phyloP scores from a whole-genome alignment of 163 green algal genomes.

The Volvox carteri region DNA sequence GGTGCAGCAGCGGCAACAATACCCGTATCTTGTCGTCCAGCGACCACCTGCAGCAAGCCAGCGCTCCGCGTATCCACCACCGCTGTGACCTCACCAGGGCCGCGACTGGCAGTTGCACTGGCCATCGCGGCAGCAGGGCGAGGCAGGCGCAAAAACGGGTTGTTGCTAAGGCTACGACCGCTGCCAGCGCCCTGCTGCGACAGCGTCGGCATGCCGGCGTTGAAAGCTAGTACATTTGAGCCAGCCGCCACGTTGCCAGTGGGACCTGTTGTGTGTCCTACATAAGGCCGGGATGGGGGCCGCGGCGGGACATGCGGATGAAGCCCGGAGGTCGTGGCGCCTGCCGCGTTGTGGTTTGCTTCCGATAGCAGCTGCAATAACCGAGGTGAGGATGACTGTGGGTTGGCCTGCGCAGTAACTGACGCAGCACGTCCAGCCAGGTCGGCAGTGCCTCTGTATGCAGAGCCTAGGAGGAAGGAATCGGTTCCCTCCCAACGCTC shows the following conservation, averaged over 20 bases:
- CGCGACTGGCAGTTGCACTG: neutral
- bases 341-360: neutral
- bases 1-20: neutral
- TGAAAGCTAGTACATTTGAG: no score
- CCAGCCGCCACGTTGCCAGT: neutral
- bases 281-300: no score
- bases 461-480: no score
- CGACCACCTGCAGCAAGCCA: neutral
- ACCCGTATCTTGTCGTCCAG: neutral
- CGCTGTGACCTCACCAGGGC: neutral
- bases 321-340: neutral
- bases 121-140: neutral
- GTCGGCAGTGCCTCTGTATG: no score
- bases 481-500: slow-evolving; percentile 49
- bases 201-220: no score
- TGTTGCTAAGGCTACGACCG: neutral
- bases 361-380: neutral
- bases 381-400: neutral
- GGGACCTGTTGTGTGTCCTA: neutral
- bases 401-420: no score
- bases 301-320: neutral
- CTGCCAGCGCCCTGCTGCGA: neutral
- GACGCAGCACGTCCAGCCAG: no score
- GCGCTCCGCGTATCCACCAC: neutral
- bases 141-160: neutral